Base-by-base conservation (phyloP, 2,329 filamentous ascomycete genomes). In the Phyllosticta citrichinensis region DNA sequence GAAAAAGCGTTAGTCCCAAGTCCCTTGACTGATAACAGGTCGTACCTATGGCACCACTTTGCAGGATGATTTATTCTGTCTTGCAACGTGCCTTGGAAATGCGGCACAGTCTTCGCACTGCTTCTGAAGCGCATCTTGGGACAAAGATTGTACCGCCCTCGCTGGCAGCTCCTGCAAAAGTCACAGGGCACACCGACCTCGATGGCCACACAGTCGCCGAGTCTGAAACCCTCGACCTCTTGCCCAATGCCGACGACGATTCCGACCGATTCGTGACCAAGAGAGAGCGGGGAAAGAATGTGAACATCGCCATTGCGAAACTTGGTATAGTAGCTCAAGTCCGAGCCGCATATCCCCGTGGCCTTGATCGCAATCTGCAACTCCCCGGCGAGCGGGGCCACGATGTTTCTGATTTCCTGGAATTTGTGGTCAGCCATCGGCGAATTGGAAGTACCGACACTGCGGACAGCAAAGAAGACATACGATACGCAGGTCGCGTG, bases 291-390 rank as follows among this genome's bases (percentile, higher is more conserved):
- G 63, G 81, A 79, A 65, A 83, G 85, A 55, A 83, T 84, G 66
- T 85, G 85, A 57, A 88, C 79, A 71, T 87, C 85, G 54, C 86
- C 86, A 68, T 88, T 88, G 73, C 84, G 83, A 68, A 87, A 87
- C 68, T 87, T 87, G 71, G 83, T 87, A 76, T 87, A 88, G 73
- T 88, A 88, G 58, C 83, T 84, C 59, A 87, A 81, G 71, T 88
- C 86, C 8, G 84, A 87, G 61, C 86, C 86, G 70, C 86, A 88
- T 66, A 88, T 84, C 47, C 86, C 85, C 24, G 86, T 88, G 6
- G 82, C 80, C 67, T 81, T 82, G 71, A 88, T 78, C 66, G 83
- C 79, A 67, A 88, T 80, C 72, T 88, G 86, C 60, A 88, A 77
- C 68, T 88, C 84, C 60, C 79, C 75, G 62, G 77, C 71, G 14